phyloP scores from a whole-genome alignment of 176 grass and related monocot species.

The Triticum dicoccoides region DNA sequence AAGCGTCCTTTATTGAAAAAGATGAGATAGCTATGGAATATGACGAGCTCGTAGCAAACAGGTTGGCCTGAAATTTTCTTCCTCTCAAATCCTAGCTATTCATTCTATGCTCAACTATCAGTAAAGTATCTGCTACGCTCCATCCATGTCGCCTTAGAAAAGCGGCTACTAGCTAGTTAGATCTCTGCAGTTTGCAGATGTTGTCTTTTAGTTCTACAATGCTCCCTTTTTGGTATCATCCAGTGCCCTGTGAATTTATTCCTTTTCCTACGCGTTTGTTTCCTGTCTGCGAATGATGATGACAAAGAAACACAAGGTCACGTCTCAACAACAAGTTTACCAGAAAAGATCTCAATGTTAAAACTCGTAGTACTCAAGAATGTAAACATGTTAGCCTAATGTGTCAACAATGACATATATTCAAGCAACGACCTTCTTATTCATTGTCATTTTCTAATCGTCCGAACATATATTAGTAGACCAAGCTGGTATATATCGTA shows the following conservation, averaged over 20 bases:
- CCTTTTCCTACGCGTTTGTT: slow-evolving; percentile 14
- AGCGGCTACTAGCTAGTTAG: not conserved
- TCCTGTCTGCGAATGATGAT: slow-evolving; percentile 44
- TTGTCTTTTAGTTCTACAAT: too few relatives aligned
- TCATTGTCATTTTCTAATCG: too few relatives aligned
- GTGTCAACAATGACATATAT: not conserved
- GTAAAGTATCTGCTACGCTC: not conserved
- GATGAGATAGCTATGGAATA: not conserved
- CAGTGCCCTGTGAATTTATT: too few relatives aligned
- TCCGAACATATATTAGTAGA: too few relatives aligned
- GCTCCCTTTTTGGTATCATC: too few relatives aligned
- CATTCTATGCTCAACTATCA: not conserved
- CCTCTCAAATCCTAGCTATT: not conserved
- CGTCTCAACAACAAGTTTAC: not conserved
- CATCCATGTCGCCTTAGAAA: not conserved
- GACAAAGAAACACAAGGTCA: not conserved
- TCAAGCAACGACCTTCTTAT: too few relatives aligned
- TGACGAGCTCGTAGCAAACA: not conserved
- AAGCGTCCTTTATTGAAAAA: too few relatives aligned
- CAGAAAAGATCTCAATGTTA: not conserved
- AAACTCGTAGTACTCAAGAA: not conserved
- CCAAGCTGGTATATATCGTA: too few relatives aligned
- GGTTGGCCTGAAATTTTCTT: not conserved
- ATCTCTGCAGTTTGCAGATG: too few relatives aligned
- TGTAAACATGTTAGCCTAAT: not conserved